These are phyloP conservation scores for Phyllosticta citriasiana DNA, from an alignment of 2,329 filamentous ascomycete genomes.

Conservation along the genomic window DNA sequence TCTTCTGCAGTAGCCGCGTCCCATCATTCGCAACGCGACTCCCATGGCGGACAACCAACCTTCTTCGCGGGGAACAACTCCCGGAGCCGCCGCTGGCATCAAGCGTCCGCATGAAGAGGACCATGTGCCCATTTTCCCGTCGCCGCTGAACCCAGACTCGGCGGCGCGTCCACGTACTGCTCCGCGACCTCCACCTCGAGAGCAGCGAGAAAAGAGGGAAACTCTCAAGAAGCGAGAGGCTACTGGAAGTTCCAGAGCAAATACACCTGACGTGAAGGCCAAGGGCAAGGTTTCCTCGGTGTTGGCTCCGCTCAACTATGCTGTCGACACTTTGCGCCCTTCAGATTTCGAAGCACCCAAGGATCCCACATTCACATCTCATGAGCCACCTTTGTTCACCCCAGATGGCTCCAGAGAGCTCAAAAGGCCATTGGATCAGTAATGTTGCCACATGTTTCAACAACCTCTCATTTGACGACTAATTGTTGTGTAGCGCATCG, in stretches of 20 bases:
- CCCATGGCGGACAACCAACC: conserved; percentile 27
- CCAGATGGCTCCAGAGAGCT: conserved; percentile 34
- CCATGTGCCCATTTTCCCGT: conserved; percentile 55
- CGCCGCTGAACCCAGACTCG: conserved; percentile 56
- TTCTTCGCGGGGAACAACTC: conserved; percentile 27
- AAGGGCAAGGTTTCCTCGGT: conserved; percentile 25
- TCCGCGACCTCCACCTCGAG: conserved; percentile 23
- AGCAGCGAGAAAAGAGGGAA: conserved; percentile 42
- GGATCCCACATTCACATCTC: conserved; percentile 36
- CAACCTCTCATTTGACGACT: neutral
- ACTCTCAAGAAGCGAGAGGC: conserved; percentile 45
- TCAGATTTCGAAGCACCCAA: conserved; percentile 41
- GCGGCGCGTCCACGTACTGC: conserved; percentile 32
- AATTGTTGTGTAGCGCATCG: conserved; percentile 35
- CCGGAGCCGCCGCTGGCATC: conserved; percentile 14
- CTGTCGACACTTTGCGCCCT: conserved; percentile 32
- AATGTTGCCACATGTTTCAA: neutral
- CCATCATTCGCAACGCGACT: neutral
- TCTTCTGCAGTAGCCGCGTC: neutral
- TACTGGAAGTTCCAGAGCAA: conserved; percentile 27
- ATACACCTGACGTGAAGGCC: conserved; percentile 31
- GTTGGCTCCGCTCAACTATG: conserved; percentile 41
- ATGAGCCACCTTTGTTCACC: conserved; percentile 37
- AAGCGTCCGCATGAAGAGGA: conserved; percentile 10
- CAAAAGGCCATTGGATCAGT: conserved; percentile 39